Conservation (phyloP, 345 rosid genomes). For the Pugionium dolabratum region DNA sequence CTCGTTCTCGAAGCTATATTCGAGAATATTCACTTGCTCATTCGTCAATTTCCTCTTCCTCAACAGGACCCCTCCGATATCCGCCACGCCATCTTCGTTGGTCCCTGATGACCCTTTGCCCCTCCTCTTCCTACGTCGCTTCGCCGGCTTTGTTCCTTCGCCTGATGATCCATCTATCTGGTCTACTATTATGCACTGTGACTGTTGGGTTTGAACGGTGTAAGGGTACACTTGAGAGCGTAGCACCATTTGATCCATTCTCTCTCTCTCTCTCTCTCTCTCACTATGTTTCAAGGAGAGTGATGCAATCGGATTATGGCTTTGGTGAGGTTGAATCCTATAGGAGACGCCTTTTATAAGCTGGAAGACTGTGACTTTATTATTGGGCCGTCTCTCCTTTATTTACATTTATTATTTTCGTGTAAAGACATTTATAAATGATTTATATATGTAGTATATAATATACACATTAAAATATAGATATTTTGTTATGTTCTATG, state of each 20-base stretch:
- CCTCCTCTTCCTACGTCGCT: constrained; percentile 63
- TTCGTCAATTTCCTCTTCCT: constrained; percentile 76
- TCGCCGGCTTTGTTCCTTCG: constrained; percentile 45
- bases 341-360: constrained; percentile 38
- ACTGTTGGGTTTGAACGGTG: constrained; percentile 15
- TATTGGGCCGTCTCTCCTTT: constrained; percentile 15
- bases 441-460: no score
- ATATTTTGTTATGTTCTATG: background rate
- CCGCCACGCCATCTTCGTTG: constrained; percentile 36
- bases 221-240: constrained; percentile 31
- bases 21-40: constrained; percentile 69
- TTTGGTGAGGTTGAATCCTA: constrained; percentile 35
- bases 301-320: constrained; percentile 29
- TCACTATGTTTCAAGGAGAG: constrained; percentile 31
- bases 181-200: constrained; percentile 27
- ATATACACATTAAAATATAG: constrained; percentile 1
- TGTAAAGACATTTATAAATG: no score
- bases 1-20: constrained; percentile 63
- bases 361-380: constrained; percentile 21
- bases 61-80: constrained; percentile 16
- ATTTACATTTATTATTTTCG: constrained; percentile 10
- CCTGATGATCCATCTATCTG: constrained; percentile 44
- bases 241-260: constrained; percentile 28
- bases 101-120: constrained; percentile 42
- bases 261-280: constrained; percentile 16